Conservation (phyloP, 768 basidiomycete species). For the Pilatotrama ljubarskyi region DNA sequence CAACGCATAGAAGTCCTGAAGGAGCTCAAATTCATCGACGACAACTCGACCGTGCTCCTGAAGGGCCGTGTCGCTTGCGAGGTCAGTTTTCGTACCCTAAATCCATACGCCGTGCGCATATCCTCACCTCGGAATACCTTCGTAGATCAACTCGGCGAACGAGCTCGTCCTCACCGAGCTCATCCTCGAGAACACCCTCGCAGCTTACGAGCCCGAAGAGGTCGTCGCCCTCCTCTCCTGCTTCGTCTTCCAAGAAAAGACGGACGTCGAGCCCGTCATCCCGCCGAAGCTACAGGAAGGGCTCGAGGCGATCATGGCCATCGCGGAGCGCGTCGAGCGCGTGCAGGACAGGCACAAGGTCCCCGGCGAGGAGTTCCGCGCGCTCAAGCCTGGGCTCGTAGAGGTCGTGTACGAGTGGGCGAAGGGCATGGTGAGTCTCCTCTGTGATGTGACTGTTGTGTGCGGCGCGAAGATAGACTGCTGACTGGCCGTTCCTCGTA, state of each 20-base stretch:
- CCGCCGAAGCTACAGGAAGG: constrained; percentile 81
- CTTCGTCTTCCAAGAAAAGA: constrained; percentile 99
- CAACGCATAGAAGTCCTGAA: constrained; percentile 89
- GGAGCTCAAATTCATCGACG: constrained; percentile 91
- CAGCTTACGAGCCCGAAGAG: constrained; percentile 90
- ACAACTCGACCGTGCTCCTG: constrained; percentile 91
- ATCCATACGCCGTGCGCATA: not conserved
- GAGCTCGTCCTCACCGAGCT: constrained; percentile 96
- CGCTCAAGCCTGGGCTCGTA: constrained; percentile 86
- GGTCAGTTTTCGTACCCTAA: constrained; percentile 41
- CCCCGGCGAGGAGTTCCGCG: constrained; percentile 72
- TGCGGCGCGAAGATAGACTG: not conserved
- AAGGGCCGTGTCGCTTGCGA: constrained; percentile 99
- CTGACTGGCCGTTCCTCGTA: constrained; percentile 33
- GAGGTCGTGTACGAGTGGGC: constrained; percentile 99
- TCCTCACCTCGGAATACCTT: not conserved
- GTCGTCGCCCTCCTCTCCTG: constrained; percentile 94
- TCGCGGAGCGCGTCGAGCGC: constrained; percentile 75
- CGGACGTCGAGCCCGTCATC: constrained; percentile 82
- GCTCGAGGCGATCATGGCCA: constrained; percentile 70
- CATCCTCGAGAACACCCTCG: constrained; percentile 93
- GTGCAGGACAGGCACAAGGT: constrained; percentile 85
- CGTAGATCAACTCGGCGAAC: constrained; percentile 95
- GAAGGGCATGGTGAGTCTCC: constrained; percentile 82
- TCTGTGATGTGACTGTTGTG: not conserved